A percentile compares a stretch with the other conserved stretches of the same genome.
Evolutionary conservation across 2,329 filamentous ascomycete species (phyloP).

Genomic region (Neocatenulostroma microsporum): DNA sequence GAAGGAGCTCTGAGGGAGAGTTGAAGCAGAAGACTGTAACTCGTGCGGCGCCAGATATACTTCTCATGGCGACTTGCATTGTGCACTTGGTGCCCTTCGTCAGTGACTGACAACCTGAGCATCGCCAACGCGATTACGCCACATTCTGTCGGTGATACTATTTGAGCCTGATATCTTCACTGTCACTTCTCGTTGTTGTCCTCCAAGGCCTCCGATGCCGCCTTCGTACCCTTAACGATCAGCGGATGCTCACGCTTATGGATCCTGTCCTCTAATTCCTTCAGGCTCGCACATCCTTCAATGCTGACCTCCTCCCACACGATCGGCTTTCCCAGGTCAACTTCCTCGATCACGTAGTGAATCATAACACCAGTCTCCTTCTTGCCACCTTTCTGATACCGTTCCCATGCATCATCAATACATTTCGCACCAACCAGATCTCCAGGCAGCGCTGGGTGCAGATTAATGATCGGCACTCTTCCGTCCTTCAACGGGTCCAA

Average conservation of each 20-base stretch:
- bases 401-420: conserved; percentile 69
- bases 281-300: conserved; percentile 51
- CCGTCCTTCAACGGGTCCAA: conserved; percentile 57
- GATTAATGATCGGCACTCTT: conserved; percentile 66
- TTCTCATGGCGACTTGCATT: too few relatives aligned
- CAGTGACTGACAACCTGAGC: too few relatives aligned
- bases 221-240: conserved; percentile 65
- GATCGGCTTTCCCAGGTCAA: conserved; percentile 72
- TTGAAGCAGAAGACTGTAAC: too few relatives aligned
- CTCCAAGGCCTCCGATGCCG: conserved; percentile 38
- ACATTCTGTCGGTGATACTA: too few relatives aligned
- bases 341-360: conserved; percentile 68
- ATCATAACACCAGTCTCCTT: conserved; percentile 75
- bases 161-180: too few relatives aligned
- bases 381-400: conserved; percentile 61
- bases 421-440: conserved; percentile 65
- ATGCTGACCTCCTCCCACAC: conserved; percentile 61
- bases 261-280: conserved; percentile 62
- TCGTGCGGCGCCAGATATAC: too few relatives aligned
- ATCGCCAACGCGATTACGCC: too few relatives aligned
- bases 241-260: conserved; percentile 68
- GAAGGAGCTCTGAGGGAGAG: too few relatives aligned
- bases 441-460: conserved; percentile 69
- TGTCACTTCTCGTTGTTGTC: not conserved
- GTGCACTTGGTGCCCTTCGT: too few relatives aligned